A percentile compares a stretch with the other conserved stretches of the same genome.
These are phyloP conservation scores for Flaveria ramosissima DNA, from an alignment of 129 eudicot genomes.

Conservation along the genomic window DNA sequence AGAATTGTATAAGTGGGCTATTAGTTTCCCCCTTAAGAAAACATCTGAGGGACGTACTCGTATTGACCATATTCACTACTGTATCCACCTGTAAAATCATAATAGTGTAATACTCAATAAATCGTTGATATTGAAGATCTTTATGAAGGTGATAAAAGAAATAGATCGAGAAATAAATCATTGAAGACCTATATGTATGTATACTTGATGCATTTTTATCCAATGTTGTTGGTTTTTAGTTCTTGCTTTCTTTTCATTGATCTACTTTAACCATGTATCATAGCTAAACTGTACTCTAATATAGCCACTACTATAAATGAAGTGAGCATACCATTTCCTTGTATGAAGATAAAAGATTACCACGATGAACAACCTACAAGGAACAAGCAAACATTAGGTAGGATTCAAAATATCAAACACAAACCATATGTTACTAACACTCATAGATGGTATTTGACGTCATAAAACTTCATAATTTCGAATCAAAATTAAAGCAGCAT, in stretches of 20 bases:
- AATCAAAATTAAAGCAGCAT: not conserved
- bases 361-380: constrained; percentile 57
- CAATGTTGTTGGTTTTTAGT: not conserved
- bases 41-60: constrained; percentile 66
- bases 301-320: not conserved
- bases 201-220: constrained; percentile 15
- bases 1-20: constrained; percentile 65
- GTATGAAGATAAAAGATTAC: constrained; percentile 66
- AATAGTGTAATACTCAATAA: not conserved
- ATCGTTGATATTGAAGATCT: not conserved
- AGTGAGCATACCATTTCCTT: constrained; percentile 65
- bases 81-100: constrained; percentile 56
- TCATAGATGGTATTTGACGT: not conserved
- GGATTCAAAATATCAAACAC: not conserved
- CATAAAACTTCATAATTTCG: not conserved
- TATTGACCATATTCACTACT: constrained; percentile 56
- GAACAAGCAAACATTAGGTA: constrained; percentile 5
- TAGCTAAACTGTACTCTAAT: not conserved
- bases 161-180: not conserved
- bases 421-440: not conserved
- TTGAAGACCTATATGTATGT: not conserved
- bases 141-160: no score
- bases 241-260: not conserved
- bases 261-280: constrained; percentile 1
- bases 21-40: constrained; percentile 50